Evolutionary conservation across 495 filamentous ascomycete species (phyloP).

Genomic region (Penicillium nucicola): DNA sequence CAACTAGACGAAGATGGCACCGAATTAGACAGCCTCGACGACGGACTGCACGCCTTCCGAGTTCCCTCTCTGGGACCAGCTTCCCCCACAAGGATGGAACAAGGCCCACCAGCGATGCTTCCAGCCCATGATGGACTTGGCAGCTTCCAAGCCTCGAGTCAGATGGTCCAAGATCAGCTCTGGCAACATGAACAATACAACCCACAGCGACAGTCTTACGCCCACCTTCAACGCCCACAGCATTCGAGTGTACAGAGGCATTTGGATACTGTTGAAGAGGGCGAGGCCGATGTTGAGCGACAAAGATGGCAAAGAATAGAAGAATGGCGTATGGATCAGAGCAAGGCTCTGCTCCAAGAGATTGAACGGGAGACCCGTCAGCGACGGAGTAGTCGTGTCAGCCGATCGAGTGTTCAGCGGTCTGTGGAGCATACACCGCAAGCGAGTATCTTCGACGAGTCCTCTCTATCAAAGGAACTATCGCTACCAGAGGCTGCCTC

Average conservation of each 20-base stretch:
- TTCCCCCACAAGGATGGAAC: slow-evolving; percentile 43
- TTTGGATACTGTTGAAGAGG: slow-evolving; percentile 62
- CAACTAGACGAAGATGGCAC: slow-evolving; percentile 60
- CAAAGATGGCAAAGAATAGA: slow-evolving; percentile 83
- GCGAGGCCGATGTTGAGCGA: slow-evolving; percentile 49
- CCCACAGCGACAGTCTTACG: slow-evolving; percentile 49
- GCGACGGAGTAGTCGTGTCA: slow-evolving; percentile 38
- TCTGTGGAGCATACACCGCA: slow-evolving; percentile 18
- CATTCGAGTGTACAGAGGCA: slow-evolving; percentile 61
- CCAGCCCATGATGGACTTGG: slow-evolving; percentile 92
- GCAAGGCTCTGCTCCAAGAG: slow-evolving; percentile 75
- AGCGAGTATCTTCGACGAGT: slow-evolving; percentile 18
- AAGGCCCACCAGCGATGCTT: slow-evolving; percentile 60
- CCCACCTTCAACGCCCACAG: slow-evolving; percentile 36
- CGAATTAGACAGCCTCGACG: slow-evolving; percentile 88
- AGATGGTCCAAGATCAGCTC: slow-evolving; percentile 68
- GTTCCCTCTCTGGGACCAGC: slow-evolving; percentile 56
- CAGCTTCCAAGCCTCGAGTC: slow-evolving; percentile 61
- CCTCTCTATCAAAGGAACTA: slow-evolving; percentile 5
- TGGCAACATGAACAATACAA: slow-evolving; percentile 85
- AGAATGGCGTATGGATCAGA: slow-evolving; percentile 89
- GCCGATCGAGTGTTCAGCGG: slow-evolving; percentile 28
- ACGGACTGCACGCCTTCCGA: slow-evolving; percentile 81
- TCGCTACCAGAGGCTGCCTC: slow-evolving; percentile 18
- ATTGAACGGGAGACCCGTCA: slow-evolving; percentile 81